A percentile compares a stretch with the other conserved stretches of the same genome.
These are phyloP conservation scores for Brachypodium distachyon DNA, from an alignment of 202 grass and related monocot genomes.

Conservation along the genomic window DNA sequence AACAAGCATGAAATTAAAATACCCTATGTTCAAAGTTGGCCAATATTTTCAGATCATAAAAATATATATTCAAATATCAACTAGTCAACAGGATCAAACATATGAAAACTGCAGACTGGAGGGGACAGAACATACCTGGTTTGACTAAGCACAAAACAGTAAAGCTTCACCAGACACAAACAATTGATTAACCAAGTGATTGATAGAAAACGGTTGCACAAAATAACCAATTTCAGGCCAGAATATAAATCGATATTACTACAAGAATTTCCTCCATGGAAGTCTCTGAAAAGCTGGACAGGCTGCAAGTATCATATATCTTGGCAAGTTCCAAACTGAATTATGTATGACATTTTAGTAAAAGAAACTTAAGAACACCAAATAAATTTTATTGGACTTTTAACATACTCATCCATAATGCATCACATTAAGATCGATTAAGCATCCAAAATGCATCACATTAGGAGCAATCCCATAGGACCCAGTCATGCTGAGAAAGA, in stretches of 20 bases:
- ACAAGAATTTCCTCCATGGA: not conserved
- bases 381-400: not conserved
- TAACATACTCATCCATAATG: too few relatives aligned
- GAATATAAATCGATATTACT: too few relatives aligned
- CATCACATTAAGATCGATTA: constrained; percentile 76
- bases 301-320: not conserved
- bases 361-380: not conserved
- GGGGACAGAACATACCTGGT: constrained; percentile 1
- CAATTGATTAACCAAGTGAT: not conserved
- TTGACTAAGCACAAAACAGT: not conserved
- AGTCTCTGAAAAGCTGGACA: not conserved
- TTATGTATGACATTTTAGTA: not conserved
- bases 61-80: not conserved
- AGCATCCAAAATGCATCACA: constrained; percentile 67
- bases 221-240: not conserved
- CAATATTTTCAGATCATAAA: not conserved
- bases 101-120: constrained; percentile 1
- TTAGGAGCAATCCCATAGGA: constrained; percentile 46
- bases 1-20: not conserved
- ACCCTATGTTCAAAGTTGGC: not conserved
- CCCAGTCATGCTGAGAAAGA: constrained; percentile 49
- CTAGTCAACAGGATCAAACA: not conserved
- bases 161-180: not conserved
- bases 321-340: not conserved
- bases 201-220: not conserved